A percentile compares a stretch with the other conserved stretches of the same genome.
Evolutionary conservation across 176 grass and related monocot species (phyloP).

Genomic region (Cocos nucifera): DNA sequence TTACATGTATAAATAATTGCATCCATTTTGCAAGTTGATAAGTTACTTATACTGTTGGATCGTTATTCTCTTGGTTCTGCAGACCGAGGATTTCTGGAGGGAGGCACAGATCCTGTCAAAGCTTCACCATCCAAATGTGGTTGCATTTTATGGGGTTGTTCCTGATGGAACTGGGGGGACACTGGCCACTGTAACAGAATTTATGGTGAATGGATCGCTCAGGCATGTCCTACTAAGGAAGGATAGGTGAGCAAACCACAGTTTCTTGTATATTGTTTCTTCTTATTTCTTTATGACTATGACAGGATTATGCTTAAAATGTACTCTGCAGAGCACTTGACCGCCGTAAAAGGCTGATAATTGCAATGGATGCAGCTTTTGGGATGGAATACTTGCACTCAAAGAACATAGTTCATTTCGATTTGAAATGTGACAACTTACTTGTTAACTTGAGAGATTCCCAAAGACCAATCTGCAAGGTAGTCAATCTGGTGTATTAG

Average conservation of each 20-base stretch:
- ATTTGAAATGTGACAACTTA: slow-evolving; percentile 95
- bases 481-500: slow-evolving; percentile 7
- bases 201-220: slow-evolving; percentile 96
- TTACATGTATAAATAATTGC: too few relatives aligned
- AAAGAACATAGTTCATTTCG: slow-evolving; percentile 99
- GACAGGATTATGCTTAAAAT: slow-evolving; percentile 28
- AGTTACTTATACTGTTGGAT: not conserved
- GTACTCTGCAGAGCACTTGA: slow-evolving; percentile 52
- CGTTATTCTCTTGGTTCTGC: slow-evolving; percentile 8
- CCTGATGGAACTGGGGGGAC: slow-evolving; percentile 91
- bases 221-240: slow-evolving; percentile 81
- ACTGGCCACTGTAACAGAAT: slow-evolving; percentile 87
- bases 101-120: slow-evolving; percentile 92
- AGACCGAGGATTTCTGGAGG: slow-evolving; percentile 97
- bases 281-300: slow-evolving; percentile 4
- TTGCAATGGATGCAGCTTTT: slow-evolving; percentile 97
- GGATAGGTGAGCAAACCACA: slow-evolving; percentile 49
- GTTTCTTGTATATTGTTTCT: slow-evolving; percentile 10
- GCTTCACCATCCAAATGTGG: slow-evolving; percentile 93
- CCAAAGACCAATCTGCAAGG: slow-evolving; percentile 99
- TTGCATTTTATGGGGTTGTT: slow-evolving; percentile 94
- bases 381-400: slow-evolving; percentile 98
- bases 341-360: slow-evolving; percentile 75
- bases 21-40: too few relatives aligned
- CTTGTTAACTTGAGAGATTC: slow-evolving; percentile 89